These are phyloP conservation scores for Penicillium chermesinum DNA, from an alignment of 495 filamentous ascomycete genomes.

Conservation along the genomic window DNA sequence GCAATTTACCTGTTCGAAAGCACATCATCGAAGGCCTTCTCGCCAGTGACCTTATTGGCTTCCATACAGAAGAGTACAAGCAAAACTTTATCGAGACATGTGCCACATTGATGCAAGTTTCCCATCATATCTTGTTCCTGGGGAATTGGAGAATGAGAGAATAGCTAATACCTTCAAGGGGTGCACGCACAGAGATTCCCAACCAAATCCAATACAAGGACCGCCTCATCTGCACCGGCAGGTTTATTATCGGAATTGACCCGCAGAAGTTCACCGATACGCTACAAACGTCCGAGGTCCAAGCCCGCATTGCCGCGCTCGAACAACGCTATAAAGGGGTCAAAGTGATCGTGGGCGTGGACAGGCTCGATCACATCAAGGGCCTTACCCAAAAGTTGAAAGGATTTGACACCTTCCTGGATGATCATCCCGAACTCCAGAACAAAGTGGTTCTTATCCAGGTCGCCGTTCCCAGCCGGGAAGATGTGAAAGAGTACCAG, in stretches of 20 bases:
- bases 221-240: constrained; percentile 67
- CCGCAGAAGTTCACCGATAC: constrained; percentile 83
- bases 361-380: constrained; percentile 93
- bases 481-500: constrained; percentile 95
- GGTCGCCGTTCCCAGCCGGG: constrained; percentile 84
- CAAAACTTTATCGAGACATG: constrained; percentile 86
- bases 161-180: constrained; percentile 6
- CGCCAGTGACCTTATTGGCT: constrained; percentile 82
- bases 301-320: constrained; percentile 70
- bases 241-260: constrained; percentile 91
- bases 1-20: constrained; percentile 81
- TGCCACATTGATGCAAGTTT: constrained; percentile 67
- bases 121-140: neutral
- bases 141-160: no score
- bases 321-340: constrained; percentile 79
- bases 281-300: constrained; percentile 65
- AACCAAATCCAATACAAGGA: constrained; percentile 76
- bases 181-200: constrained; percentile 27
- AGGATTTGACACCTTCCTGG: constrained; percentile 83
- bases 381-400: constrained; percentile 93
- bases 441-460: constrained; percentile 90
- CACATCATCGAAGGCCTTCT: constrained; percentile 74
- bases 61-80: constrained; percentile 93
- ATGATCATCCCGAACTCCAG: constrained; percentile 86
- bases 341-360: constrained; percentile 88